phyloP scores from a whole-genome alignment of 352 stramenopile genomes.

The Phytophthora boehmeriae region DNA sequence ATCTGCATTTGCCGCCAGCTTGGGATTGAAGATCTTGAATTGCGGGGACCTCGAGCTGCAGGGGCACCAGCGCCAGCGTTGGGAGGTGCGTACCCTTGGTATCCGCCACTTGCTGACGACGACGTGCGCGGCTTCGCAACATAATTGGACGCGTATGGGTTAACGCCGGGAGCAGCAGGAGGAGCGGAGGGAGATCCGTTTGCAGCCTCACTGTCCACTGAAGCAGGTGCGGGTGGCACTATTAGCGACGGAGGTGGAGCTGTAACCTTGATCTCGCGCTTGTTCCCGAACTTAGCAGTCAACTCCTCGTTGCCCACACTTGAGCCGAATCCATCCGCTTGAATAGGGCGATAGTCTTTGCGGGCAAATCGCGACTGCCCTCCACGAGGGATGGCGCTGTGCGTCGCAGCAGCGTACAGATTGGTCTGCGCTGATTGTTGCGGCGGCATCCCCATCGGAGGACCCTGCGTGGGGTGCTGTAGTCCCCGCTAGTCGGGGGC shows the following conservation, averaged over 20 bases:
- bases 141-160: slow-evolving; percentile 64
- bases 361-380: slow-evolving; percentile 54
- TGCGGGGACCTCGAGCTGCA: slow-evolving; percentile 56
- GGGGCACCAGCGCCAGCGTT: slow-evolving; percentile 40
- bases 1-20: slow-evolving; percentile 49
- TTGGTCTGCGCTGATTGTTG: slow-evolving; percentile 53
- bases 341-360: slow-evolving; percentile 83
- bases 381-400: slow-evolving; percentile 81
- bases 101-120: slow-evolving; percentile 30
- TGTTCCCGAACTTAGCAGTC: slow-evolving; percentile 91
- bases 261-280: slow-evolving; percentile 76
- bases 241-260: slow-evolving; percentile 62
- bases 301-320: slow-evolving; percentile 90
- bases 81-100: slow-evolving; percentile 40
- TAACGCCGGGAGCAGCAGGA: slow-evolving; percentile 34
- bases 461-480: slow-evolving; percentile 30
- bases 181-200: slow-evolving; percentile 6
- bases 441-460: slow-evolving; percentile 34
- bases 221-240: slow-evolving; percentile 13
- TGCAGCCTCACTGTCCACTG: slow-evolving; percentile 9
- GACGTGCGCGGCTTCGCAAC: slow-evolving; percentile 24
- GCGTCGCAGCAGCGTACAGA: slow-evolving; percentile 77
- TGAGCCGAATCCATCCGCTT: slow-evolving; percentile 89
- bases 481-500: slow-evolving; percentile 66
- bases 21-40: slow-evolving; percentile 91